phyloP scores from a whole-genome alignment of 2,329 filamentous ascomycete genomes.

The Cytospora piceicola region DNA sequence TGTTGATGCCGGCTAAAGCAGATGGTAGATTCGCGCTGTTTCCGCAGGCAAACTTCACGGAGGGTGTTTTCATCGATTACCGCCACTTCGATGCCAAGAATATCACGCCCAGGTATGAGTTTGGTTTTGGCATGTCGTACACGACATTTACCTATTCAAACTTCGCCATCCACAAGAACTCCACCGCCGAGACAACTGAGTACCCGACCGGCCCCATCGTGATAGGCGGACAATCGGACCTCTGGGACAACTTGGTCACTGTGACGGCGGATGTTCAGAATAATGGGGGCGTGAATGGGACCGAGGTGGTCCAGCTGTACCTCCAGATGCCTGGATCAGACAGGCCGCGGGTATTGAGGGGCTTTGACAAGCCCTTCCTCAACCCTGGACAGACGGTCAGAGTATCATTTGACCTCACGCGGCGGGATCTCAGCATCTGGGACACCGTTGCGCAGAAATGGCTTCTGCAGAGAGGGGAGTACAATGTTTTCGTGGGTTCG shows the following conservation, averaged over 20 bases:
- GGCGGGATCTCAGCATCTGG: slow-evolving; percentile 70
- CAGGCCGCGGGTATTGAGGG: slow-evolving; percentile 64
- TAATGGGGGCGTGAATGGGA: slow-evolving; percentile 46
- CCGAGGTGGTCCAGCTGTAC: slow-evolving; percentile 55
- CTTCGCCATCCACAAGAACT: slow-evolving; percentile 43
- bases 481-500: slow-evolving; percentile 50
- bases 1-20: slow-evolving; percentile 46
- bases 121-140: slow-evolving; percentile 61
- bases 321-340: slow-evolving; percentile 47
- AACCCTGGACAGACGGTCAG: slow-evolving; percentile 48
- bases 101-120: slow-evolving; percentile 57
- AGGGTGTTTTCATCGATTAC: slow-evolving; percentile 59
- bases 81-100: slow-evolving; percentile 55
- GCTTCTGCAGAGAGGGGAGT: slow-evolving; percentile 53
- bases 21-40: slow-evolving; percentile 57
- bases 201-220: slow-evolving; percentile 46
- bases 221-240: slow-evolving; percentile 50
- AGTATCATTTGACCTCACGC: slow-evolving; percentile 57
- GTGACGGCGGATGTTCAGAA: slow-evolving; percentile 49
- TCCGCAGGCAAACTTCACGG: slow-evolving; percentile 55
- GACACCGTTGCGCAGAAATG: slow-evolving; percentile 65
- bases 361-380: slow-evolving; percentile 65
- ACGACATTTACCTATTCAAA: slow-evolving; percentile 55
- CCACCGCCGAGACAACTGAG: slow-evolving; percentile 37
- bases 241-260: slow-evolving; percentile 51